Evolutionary conservation across 2,329 filamentous ascomycete genomes (phyloP).

Genomic region (Pyrenophora teres): DNA sequence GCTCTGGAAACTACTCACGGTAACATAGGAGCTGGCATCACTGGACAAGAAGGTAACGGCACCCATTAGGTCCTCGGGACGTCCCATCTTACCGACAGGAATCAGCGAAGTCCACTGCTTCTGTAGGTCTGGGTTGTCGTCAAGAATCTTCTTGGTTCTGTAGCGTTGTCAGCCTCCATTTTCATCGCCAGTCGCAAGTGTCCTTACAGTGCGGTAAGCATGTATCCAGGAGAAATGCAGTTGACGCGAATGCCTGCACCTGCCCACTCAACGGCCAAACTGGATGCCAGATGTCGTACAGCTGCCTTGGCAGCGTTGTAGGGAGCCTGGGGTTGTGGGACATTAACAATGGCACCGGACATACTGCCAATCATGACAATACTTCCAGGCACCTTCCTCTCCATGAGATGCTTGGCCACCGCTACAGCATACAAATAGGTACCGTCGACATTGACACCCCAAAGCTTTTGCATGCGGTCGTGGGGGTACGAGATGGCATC

Average conservation of each 20-base stretch:
- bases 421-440: constrained; percentile 86
- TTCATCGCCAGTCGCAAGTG: not conserved
- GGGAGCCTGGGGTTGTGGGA: constrained; percentile 89
- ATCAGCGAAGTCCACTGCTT: constrained; percentile 91
- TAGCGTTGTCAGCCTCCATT: constrained; percentile 17
- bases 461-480: constrained; percentile 89
- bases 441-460: constrained; percentile 91
- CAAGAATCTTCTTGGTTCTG: constrained; percentile 90
- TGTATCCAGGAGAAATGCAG: constrained; percentile 93
- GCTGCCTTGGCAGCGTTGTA: constrained; percentile 95
- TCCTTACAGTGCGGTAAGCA: constrained; percentile 87
- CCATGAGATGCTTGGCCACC: constrained; percentile 87
- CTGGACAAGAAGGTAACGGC: constrained; percentile 85
- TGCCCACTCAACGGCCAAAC: constrained; percentile 93
- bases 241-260: constrained; percentile 87
- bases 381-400: constrained; percentile 75
- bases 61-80: constrained; percentile 90
- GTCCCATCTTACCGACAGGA: constrained; percentile 90
- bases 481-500: constrained; percentile 89
- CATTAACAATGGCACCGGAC: constrained; percentile 91
- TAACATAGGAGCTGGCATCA: constrained; percentile 63
- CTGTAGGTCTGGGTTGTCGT: constrained; percentile 88
- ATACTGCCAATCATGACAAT: constrained; percentile 97
- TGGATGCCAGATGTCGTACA: constrained; percentile 83
- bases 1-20: constrained; percentile 21